A percentile compares a stretch with the other conserved stretches of the same genome.
Evolutionary conservation across 768 basidiomycete genomes (phyloP).

Genomic region (Holtermanniella nyarrowii): DNA sequence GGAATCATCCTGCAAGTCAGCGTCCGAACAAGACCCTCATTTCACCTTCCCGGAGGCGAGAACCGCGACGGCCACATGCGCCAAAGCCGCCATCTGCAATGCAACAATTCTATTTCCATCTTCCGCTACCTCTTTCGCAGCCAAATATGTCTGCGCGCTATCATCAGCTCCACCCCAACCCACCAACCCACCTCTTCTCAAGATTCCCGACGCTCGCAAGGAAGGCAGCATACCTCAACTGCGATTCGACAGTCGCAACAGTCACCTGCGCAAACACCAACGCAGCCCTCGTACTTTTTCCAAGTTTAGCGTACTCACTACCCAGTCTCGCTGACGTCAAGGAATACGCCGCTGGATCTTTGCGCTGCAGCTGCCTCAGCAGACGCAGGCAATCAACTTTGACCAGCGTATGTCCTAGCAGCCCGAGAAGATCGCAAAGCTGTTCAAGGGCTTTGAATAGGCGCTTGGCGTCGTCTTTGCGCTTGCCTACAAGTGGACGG

Average conservation of each 20-base stretch:
- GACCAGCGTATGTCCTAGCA: conserved; percentile 56
- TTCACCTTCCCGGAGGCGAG: conserved; percentile 59
- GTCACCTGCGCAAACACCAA: conserved; percentile 46
- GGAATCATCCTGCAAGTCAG: conserved; percentile 51
- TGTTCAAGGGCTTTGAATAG: conserved; percentile 21
- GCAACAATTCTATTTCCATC: too few species aligned
- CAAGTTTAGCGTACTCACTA: conserved; percentile 66
- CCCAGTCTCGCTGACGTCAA: conserved; percentile 60
- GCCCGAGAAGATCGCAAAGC: conserved; percentile 48
- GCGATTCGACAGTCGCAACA: conserved; percentile 44
- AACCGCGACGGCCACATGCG: conserved; percentile 56
- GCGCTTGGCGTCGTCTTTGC: conserved; percentile 13
- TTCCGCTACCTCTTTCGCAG: too few species aligned
- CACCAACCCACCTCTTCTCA: conserved; percentile 48
- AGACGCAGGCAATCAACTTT: conserved; percentile 61
- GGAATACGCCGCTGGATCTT: conserved; percentile 54
- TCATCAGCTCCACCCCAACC: conserved; percentile 1
- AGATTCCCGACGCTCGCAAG: conserved; percentile 55
- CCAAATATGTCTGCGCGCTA: conserved; percentile 25
- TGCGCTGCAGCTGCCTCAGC: conserved; percentile 50
- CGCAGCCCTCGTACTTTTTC: conserved; percentile 59
- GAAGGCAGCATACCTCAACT: conserved; percentile 58
- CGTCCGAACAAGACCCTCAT: neutral
- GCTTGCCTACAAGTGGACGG: conserved; percentile 8
- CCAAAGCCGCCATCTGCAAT: conserved; percentile 63